Base-by-base conservation (phyloP, 2,329 filamentous ascomycete species). In the Niveomyces coronatus region DNA sequence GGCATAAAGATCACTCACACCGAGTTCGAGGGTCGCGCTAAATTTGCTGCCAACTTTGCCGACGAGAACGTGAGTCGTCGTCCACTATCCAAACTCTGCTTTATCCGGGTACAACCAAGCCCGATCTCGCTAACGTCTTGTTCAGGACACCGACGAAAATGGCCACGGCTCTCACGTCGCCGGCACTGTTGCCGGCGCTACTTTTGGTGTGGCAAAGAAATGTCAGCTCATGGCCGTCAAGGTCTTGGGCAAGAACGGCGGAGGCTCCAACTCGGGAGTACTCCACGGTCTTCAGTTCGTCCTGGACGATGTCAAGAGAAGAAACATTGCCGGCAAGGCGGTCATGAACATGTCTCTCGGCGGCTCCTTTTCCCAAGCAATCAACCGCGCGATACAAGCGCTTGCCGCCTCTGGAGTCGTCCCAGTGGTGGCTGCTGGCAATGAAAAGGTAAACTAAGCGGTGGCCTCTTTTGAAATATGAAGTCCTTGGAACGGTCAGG, bases 341-440 rank as follows among this genome's bases (percentile, higher is more conserved):
- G 68, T 79, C 47, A 69, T 79, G 65, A 79, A 77, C 64, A 74
- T 79, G 71, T 78, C 74, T 4, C 64, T 79, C 15, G 72, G 72
- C 41, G 71, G 72, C 19, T 53, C 57, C 41, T 51, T 47, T 29
- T 75, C 70, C 7, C 42, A 48, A 2, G 67, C 71, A 17, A 53
- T 76, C 53, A 77, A 79, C 61, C 53, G 58, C n/a, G 72, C 71
- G 49, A 68, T 76, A 42, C 54, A 69, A 47, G 58, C 57, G 27
- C 53, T 76, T 31, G 59, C 62, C 45, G 55, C 59, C 3, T 65
- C 65, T 9, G 73, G 73, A 31, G 56, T 77, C 43, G 68, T 76
- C 36, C 65, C 70, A 35, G 64, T 76, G 40, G 73, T 76, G n/a
- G 71, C 74, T 2, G 74, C 74, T 23, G 74, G 74, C 31, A 79